Evolutionary conservation across 2,329 filamentous ascomycete genomes (phyloP), one percentile per base, ranked within the genome.

Genomic region (Nigrograna mackinnonii): DNA sequence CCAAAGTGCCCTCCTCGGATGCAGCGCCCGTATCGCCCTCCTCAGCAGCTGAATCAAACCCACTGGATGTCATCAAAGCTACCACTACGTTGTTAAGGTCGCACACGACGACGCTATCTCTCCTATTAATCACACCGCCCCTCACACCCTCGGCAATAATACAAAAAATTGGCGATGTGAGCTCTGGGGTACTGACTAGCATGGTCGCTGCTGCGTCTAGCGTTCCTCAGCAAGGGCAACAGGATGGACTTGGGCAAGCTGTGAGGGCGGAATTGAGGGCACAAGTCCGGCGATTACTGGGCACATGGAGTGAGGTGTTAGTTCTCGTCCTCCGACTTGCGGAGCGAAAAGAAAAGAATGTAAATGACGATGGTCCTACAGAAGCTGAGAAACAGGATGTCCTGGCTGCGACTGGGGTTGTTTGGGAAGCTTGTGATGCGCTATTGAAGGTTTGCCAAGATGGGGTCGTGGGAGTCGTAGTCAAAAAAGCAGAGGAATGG

Each of bases 381-480:
- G 40, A 47, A 36, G 28, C 43, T 35, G 57, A 64, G 47, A 61
- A 52, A 24, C 69, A 65, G 67, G 78, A 73, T 54, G 76, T 67
- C 49, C 72, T 84, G 39, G 78, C 81, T 5, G 75, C 82, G 2
- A 94, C 91, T 0, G 91, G 89, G 9, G 77, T 91, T 4, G 73
- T 95, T 2, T 96, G 91, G 91, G 82, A 87, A 41, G 80, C 84
- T 5, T 96, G 91, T 58, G 91, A 96, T 68, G 78, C 80, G 6
- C 63, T 95, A 13, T 71, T 83, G 3, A 75, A 76, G 6, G 70
- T 95, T 28, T 80, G 84, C 36, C 76, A 75, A 5, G 70, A 83
- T 18, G 91, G 90, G 0, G 79, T 95, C 4, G 80, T 79, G 0
- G 88, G 86, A 0, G 74, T 91, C 43, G 78, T 92, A 35, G 77